Base-by-base conservation (phyloP, 2,329 filamentous ascomycete species). In the Beauveria sp. region DNA sequence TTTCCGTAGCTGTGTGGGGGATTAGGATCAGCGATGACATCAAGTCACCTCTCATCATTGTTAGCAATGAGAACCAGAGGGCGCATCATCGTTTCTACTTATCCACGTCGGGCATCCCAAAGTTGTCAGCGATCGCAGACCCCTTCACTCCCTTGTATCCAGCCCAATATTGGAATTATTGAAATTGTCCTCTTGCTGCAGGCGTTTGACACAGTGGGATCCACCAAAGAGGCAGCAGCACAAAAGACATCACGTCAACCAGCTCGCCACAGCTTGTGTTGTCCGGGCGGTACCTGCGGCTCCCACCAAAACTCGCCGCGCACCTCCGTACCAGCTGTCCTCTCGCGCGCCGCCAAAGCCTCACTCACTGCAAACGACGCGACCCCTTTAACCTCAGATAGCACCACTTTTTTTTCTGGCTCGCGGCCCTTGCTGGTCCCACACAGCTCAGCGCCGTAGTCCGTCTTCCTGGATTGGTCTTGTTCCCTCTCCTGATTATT, bases 401-500 rank as follows among this genome's bases (percentile, higher is more conserved):
- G 56, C 18, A 24, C 56, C 56, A 59, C 56, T 59, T 51, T 59
- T 59, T 58, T 43, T 51, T 51, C 56, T 58, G 45, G 56, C 56
- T 59, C 56, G 56, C 42, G 20, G 54, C 46, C 46, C 46, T 51
- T 51, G 48, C 46, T 51, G 24, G 43, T 43, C 34, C 56, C 56
- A 50, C 46, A 50, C 34, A 22, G 56, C 38, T 59, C 56, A 59
- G 56, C 56, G 51, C 56, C 31, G 18, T 51, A 26, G 48, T 42
- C 46, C 34, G 7, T 34, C 46, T 50, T 42, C 52, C 52, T 20
- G 22, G 46, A 59, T 51, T 51, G 34, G 46, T 31, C 46, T 48
- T 59, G 34, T 42, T 51, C 26, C n/a, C 51, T 55, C 59, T 61
- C 59, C 59, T 61, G 50, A 55, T 53, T 46, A 53, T 46, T 45